Conservation (phyloP, 768 basidiomycete genomes). For the Coprinopsis strossmayeri region DNA sequence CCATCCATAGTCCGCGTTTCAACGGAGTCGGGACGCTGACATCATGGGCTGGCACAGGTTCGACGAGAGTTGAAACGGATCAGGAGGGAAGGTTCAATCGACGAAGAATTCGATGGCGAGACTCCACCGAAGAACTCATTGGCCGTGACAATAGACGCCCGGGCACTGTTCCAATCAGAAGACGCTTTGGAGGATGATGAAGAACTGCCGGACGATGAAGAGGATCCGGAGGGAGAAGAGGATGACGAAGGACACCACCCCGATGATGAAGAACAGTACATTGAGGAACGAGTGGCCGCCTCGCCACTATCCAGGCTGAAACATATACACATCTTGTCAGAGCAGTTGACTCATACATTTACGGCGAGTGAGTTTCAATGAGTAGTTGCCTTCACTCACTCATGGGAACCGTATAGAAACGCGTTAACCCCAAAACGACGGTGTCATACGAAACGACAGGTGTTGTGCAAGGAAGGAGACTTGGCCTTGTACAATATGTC, state of each 20-base stretch:
- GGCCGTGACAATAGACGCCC: slow-evolving; percentile 39
- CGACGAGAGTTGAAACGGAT: background rate
- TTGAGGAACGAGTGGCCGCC: slow-evolving; percentile 6
- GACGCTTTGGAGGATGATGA: too few relatives aligned
- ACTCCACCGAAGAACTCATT: slow-evolving; percentile 37
- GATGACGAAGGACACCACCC: too few relatives aligned
- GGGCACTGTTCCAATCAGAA: too few relatives aligned
- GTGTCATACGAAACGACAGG: slow-evolving; percentile 33
- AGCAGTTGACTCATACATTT: slow-evolving; percentile 10
- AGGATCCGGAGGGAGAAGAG: too few relatives aligned
- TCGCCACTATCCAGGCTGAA: slow-evolving; percentile 1
- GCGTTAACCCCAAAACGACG: slow-evolving; percentile 38
- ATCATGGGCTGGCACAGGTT: background rate
- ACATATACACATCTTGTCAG: slow-evolving; percentile 2
- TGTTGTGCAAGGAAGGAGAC: slow-evolving; percentile 20
- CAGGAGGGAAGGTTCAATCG: slow-evolving; percentile 27
- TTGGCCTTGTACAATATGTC: slow-evolving; percentile 36
- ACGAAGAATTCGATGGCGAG: background rate
- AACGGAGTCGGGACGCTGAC: slow-evolving; percentile 11
- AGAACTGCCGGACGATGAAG: too few relatives aligned
- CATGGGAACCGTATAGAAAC: slow-evolving; percentile 30
- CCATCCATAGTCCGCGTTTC: background rate
- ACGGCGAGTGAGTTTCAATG: slow-evolving; percentile 7
- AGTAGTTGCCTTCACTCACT: background rate
- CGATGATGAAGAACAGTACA: too few relatives aligned